Percentiles rank a stretch among this genome's conserved stretches.
Conservation (phyloP, 192 early-diverging fungal species). For the Helicostylum pulchrum region DNA sequence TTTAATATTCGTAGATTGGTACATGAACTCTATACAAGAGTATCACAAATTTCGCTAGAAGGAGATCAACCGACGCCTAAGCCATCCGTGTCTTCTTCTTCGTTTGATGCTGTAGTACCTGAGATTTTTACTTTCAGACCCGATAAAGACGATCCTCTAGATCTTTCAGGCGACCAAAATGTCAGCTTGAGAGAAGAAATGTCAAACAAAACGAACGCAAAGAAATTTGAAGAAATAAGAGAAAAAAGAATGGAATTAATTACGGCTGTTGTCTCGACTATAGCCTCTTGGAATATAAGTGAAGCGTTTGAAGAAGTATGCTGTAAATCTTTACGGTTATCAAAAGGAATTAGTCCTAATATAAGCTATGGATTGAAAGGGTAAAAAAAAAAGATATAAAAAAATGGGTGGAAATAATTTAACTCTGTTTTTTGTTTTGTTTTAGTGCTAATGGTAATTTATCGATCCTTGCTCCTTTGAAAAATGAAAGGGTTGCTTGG, state of each 20-base stretch:
- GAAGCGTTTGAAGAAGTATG: slow-evolving; percentile 47
- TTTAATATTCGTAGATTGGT: slow-evolving; percentile 25
- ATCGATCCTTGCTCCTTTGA: slow-evolving; percentile 54
- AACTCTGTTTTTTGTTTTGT: not conserved
- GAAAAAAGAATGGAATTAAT: slow-evolving; percentile 16
- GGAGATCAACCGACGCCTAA: not conserved
- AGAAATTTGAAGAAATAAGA: not conserved
- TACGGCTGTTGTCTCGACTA: slow-evolving; percentile 31
- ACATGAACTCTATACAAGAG: slow-evolving; percentile 24
- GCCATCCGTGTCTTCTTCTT: slow-evolving; percentile 22
- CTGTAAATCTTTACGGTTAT: not conserved
- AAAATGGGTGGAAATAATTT: not conserved
- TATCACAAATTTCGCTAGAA: not conserved
- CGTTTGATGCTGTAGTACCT: slow-evolving; percentile 20
- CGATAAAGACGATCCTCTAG: slow-evolving; percentile 28
- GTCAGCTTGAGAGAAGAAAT: not conserved
- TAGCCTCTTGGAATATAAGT: slow-evolving; percentile 59
- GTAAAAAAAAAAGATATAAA: not conserved
- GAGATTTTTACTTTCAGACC: slow-evolving; percentile 14
- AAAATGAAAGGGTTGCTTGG: slow-evolving; percentile 44
- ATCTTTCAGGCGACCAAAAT: not conserved
- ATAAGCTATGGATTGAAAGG: slow-evolving; percentile 49
- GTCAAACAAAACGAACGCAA: not conserved
- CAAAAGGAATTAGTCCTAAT: not conserved
- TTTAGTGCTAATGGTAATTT: slow-evolving; percentile 64